These are phyloP conservation scores for Salix exigua DNA, from an alignment of 345 rosid species.

Conservation along the genomic window DNA sequence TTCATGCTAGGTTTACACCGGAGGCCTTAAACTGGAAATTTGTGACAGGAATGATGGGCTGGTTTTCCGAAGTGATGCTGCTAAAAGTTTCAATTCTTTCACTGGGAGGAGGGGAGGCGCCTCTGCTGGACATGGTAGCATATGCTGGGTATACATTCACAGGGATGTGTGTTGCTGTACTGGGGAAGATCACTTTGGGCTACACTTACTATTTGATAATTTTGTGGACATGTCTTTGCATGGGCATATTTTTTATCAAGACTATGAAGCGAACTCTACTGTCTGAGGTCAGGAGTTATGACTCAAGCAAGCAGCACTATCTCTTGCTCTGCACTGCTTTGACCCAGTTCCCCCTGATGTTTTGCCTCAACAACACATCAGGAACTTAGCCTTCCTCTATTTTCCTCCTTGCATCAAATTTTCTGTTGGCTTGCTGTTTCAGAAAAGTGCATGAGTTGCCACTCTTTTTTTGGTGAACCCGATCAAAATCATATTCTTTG, in stretches of 20 bases:
- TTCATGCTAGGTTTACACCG: slow-evolving; percentile 35
- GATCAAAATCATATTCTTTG: too few relatives aligned
- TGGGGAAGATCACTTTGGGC: slow-evolving; percentile 34
- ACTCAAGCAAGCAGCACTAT: slow-evolving; percentile 30
- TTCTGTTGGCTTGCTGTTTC: too few relatives aligned
- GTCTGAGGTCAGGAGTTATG: slow-evolving; percentile 26
- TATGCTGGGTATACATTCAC: slow-evolving; percentile 54
- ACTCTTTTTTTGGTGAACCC: too few relatives aligned
- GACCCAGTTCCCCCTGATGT: slow-evolving; percentile 33
- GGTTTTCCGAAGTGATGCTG: slow-evolving; percentile 50
- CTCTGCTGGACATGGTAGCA: slow-evolving; percentile 46
- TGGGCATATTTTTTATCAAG: slow-evolving; percentile 53
- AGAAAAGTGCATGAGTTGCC: too few relatives aligned
- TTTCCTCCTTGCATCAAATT: not conserved
- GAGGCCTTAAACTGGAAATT: slow-evolving; percentile 57
- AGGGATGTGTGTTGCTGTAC: slow-evolving; percentile 45
- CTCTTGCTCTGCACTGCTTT: slow-evolving; percentile 32
- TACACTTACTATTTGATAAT: slow-evolving; percentile 40
- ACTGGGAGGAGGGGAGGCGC: slow-evolving; percentile 52
- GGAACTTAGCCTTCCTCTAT: slow-evolving; percentile 5
- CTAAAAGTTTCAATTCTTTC: slow-evolving; percentile 42
- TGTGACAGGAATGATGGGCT: slow-evolving; percentile 49
- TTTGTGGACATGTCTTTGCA: slow-evolving; percentile 48
- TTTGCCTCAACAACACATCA: slow-evolving; percentile 33
- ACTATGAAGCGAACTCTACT: slow-evolving; percentile 43